Base-by-base conservation (phyloP, 441 rosid species). In the Macaranga tanarius region DNA sequence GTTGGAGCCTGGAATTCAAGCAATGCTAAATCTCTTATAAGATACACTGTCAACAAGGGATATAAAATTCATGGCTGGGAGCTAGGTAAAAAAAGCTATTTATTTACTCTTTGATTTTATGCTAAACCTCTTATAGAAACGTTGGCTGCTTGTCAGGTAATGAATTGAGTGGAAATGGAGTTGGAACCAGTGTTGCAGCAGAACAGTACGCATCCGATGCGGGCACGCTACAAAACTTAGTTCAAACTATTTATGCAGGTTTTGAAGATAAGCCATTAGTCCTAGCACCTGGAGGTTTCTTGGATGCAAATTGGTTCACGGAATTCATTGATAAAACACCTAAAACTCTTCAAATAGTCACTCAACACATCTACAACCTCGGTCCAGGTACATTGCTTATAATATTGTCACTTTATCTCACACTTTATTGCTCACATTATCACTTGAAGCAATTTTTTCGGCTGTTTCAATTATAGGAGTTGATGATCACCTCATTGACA, bases 231-330 rank as follows among this genome's bases (percentile, higher is more conserved):
- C 73, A 76, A 47, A 81, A 84, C 68, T 48, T 84, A 69, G 84
- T 91, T 65, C 80, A 80, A 64, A 79, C 75, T 2, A 85, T 82
- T 52, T 91, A 91, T 66, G 72, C 62, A 67, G 80, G 76, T 70
- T 70, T 75, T 23, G 82, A 75, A 51, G 62, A 76, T 11, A 89
- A 88, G 82, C 95, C 98, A 1, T 71, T 91, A 13, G 75, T 87
- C 67, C 76, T 89, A 82, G 92, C 88, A 25, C 98, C 98, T 0
- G 95, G 92, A 71, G 98, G 98, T 64, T 91, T 93, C 82, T 90
- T 81, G 51, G 93, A 88, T 31, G 81, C 77, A 52, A 65, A 67
- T 26, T 93, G 97, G 97, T 91, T 83, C 75, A 67, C 79, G 65
- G 85, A 87, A 78, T 87, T 83, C 75, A 62, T 67, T 60, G 16